Percentiles rank a stretch among this genome's conserved stretches.
Evolutionary conservation across 352 stramenopile species (phyloP).

Genomic region (Aphanomyces stellatus): DNA sequence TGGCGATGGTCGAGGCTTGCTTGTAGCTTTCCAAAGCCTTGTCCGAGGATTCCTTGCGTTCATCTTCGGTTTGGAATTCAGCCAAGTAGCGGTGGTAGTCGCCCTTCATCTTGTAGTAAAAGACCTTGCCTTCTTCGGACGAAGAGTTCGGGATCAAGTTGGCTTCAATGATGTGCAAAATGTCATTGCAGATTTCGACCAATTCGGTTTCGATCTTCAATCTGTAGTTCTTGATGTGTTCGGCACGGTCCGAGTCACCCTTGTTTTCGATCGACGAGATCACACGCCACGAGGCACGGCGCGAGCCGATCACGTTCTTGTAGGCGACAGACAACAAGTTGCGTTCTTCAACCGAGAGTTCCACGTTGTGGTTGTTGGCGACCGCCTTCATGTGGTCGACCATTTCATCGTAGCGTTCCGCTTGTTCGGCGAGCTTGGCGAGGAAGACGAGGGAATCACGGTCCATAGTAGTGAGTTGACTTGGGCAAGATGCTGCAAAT

Average conservation of each 20-base stretch:
- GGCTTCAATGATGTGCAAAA: slow-evolving; percentile 97
- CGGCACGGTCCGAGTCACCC: slow-evolving; percentile 87
- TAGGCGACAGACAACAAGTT: slow-evolving; percentile 94
- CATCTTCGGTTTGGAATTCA: slow-evolving; percentile 96
- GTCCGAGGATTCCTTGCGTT: slow-evolving; percentile 90
- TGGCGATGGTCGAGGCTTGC: slow-evolving; percentile 85
- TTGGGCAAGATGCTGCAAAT: slow-evolving; percentile 14
- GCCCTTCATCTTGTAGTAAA: slow-evolving; percentile 99
- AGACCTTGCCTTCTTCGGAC: slow-evolving; percentile 97
- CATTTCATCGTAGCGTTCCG: slow-evolving; percentile 88
- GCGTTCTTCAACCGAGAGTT: slow-evolving; percentile 98
- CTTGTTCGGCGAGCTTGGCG: slow-evolving; percentile 73
- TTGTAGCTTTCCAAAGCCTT: slow-evolving; percentile 74
- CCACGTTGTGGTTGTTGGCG: slow-evolving; percentile 89
- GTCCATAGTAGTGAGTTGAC: slow-evolving; percentile 46
- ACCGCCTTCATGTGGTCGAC: slow-evolving; percentile 98
- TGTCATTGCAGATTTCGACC: slow-evolving; percentile 96
- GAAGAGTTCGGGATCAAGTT: slow-evolving; percentile 97
- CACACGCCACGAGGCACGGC: slow-evolving; percentile 97
- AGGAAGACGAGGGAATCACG: slow-evolving; percentile 74
- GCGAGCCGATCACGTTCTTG: slow-evolving; percentile 98
- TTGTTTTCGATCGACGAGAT: slow-evolving; percentile 99
- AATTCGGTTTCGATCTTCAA: slow-evolving; percentile 95
- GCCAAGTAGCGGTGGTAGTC: slow-evolving; percentile 99
- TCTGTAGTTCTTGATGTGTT: slow-evolving; percentile 91